Base-by-base conservation (phyloP, 1,139 yeast species). In the Zygoascus meyerae region DNA sequence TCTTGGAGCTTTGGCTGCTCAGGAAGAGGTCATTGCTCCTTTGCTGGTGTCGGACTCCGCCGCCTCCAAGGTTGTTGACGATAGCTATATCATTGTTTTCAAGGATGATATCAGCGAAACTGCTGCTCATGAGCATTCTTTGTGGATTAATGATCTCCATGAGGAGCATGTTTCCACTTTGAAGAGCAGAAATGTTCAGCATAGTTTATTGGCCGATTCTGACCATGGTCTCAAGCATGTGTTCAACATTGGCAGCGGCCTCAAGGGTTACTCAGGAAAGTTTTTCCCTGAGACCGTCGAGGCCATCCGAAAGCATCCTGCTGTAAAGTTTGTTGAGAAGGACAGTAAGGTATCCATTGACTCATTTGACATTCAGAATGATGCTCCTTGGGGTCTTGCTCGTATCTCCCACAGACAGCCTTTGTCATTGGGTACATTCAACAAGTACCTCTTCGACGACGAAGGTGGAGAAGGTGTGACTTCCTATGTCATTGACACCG, bases 371-470 rank as follows among this genome's bases (percentile, higher is more conserved):
- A 70, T 77, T 51, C 92, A 87, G 72, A 81, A 80, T 61, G 87
- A 87, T 56, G 92, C 95, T 41, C 95, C 96, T 49, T 89, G 97
- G 97, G 97, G 97, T 60, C 77, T 90, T 58, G 94, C 97, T 42
- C 82, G 98, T 72, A 79, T 90, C 52, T 86, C 96, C 44, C 96
- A 90, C 73, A 83, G 96, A 66, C 78, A 84, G 53, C 75, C 82
- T 30, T 74, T 87, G 62, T 78, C 81, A 51, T 75, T 87, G 56
- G 84, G 85, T 52, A 74, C 87, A 46, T 86, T 84, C 75, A 87
- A 86, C 78, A 84, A 86, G 70, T 90, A 90, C 70, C 71, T 86
- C 54, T 87, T 77, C 68, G 95, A 89, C 62, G 74, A 73, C 56
- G 83, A 79, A 48, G 97, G 86, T 51, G 97, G 97, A 59, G 78